Base-by-base conservation (phyloP, 345 rosid genomes). In the Triadica sebifera region DNA sequence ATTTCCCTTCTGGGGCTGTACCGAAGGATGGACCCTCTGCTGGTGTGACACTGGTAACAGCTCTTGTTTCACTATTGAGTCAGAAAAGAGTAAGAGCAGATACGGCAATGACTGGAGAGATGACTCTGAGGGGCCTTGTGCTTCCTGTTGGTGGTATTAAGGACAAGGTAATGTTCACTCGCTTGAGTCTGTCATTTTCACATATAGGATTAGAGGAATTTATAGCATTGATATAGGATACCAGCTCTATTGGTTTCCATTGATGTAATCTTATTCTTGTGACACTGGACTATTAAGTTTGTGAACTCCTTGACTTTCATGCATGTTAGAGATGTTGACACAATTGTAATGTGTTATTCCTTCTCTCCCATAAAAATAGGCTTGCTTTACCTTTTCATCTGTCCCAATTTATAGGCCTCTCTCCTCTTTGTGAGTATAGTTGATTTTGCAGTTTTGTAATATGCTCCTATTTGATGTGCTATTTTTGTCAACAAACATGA, bases 21-120 rank as follows among this genome's bases (percentile, higher is more conserved):
- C 99, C 97, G 2, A 95, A 95, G 81, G 99, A 95, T 59, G 99
- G 99, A n/a, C 99, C 99, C 29, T 95, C 99, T 69, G 99, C 99
- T 15, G 99, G 99, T 57, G 92, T 95, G 82, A 95, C 99, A 74
- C 84, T 95, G 58, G 99, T 95, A 61, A 93, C 99, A 0, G 96
- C 98, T 50, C 85, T 95, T 77, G 97, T 95, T 81, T 95, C 99
- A 17, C 77, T 95, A 56, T 90, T 95, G 68, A 85, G 94, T 80
- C 92, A 84, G 84, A 91, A 84, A 87, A 87, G 89, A 76, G 92
- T 87, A 39, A 88, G 99, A 86, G 94, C 97, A 75, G 98, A 93
- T 82, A 95, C 99, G 65, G 98, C 99, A 79, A 95, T 95, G 99
- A 95, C 99, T 0, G 99, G 99, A 56, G 99, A 95, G 83, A 95